A percentile compares a stretch with the other conserved stretches of the same genome.
phyloP scores from a whole-genome alignment of 2,329 filamentous ascomycete genomes.

The Hawksworthiomyces lignivorus region DNA sequence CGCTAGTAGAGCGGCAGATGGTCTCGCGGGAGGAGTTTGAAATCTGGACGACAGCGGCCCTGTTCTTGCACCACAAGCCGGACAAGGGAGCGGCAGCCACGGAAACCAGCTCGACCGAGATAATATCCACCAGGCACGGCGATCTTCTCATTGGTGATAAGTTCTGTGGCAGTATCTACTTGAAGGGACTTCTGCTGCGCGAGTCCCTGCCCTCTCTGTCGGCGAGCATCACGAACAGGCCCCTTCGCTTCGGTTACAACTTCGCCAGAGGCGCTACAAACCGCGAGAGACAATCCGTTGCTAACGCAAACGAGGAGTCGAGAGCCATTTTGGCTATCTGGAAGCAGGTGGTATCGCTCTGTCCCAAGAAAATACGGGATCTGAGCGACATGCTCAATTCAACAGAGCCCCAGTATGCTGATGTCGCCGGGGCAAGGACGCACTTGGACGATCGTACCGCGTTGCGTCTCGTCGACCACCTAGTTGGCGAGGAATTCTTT shows the following conservation, averaged over 20 bases:
- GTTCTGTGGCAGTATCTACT: conserved; percentile 19
- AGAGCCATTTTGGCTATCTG: conserved; percentile 18
- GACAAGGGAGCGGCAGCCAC: conserved; percentile 5
- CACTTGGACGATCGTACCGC: too few species aligned
- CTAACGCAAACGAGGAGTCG: conserved; percentile 12
- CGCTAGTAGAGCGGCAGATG: neutral
- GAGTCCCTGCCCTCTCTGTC: conserved; percentile 10
- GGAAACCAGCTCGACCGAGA: neutral
- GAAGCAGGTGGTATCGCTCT: conserved; percentile 11
- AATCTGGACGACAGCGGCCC: neutral
- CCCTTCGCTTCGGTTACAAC: conserved; percentile 19
- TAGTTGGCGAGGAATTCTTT: too few species aligned
- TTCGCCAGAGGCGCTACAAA: conserved; percentile 17
- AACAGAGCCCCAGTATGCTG: conserved; percentile 14
- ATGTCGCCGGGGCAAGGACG: conserved; percentile 14
- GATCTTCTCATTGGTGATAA: conserved; percentile 15
- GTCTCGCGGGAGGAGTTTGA: neutral
- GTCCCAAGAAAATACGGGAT: conserved; percentile 8
- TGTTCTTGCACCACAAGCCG: neutral
- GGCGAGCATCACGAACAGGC: conserved; percentile 18
- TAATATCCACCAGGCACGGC: conserved; percentile 11
- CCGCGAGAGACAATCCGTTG: conserved; percentile 18
- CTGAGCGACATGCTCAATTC: conserved; percentile 17
- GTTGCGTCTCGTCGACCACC: too few species aligned
- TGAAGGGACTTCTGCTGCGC: conserved; percentile 18